A percentile compares a stretch with the other conserved stretches of the same genome.
phyloP scores from a whole-genome alignment of 2,329 filamentous ascomycete genomes.

The Talaromyces pinophilus region DNA sequence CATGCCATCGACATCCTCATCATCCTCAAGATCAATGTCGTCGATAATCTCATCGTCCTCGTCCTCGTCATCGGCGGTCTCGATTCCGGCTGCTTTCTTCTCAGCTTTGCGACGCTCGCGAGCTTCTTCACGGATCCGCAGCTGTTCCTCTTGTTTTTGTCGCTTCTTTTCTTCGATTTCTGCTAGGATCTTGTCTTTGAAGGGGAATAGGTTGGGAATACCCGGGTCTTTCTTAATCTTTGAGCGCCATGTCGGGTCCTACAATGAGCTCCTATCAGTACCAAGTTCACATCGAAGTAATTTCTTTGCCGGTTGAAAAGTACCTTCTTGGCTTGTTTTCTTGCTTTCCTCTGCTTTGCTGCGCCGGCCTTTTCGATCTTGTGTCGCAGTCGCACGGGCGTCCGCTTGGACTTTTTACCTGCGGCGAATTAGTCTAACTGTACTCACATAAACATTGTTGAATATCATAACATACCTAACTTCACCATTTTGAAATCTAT shows the following conservation, averaged over 20 bases:
- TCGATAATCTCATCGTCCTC: slow-evolving; percentile 12
- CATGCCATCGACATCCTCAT: slow-evolving; percentile 57
- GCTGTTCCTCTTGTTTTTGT: slow-evolving; percentile 76
- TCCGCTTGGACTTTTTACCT: slow-evolving; percentile 96
- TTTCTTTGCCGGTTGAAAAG: neutral
- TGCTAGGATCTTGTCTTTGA: slow-evolving; percentile 91
- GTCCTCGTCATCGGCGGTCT: slow-evolving; percentile 30
- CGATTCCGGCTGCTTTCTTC: slow-evolving; percentile 39
- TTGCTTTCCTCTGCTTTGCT: slow-evolving; percentile 86
- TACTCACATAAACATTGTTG: neutral
- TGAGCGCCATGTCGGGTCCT: slow-evolving; percentile 94
- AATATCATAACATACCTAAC: slow-evolving; percentile 35
- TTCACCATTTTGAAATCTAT: slow-evolving; percentile 39
- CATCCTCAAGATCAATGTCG: slow-evolving; percentile 23
- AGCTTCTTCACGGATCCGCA: slow-evolving; percentile 69
- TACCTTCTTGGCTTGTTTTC: slow-evolving; percentile 83
- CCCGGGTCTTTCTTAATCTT: slow-evolving; percentile 97
- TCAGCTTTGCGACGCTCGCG: slow-evolving; percentile 44
- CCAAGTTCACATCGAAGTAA: neutral
- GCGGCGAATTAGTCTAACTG: slow-evolving; percentile 13
- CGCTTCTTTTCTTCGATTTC: slow-evolving; percentile 89
- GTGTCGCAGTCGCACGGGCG: slow-evolving; percentile 82
- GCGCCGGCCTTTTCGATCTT: slow-evolving; percentile 93
- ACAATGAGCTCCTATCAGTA: neutral
- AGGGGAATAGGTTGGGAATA: slow-evolving; percentile 95